Conservation (phyloP, 768 basidiomycete genomes). For the Mycena maculata region DNA sequence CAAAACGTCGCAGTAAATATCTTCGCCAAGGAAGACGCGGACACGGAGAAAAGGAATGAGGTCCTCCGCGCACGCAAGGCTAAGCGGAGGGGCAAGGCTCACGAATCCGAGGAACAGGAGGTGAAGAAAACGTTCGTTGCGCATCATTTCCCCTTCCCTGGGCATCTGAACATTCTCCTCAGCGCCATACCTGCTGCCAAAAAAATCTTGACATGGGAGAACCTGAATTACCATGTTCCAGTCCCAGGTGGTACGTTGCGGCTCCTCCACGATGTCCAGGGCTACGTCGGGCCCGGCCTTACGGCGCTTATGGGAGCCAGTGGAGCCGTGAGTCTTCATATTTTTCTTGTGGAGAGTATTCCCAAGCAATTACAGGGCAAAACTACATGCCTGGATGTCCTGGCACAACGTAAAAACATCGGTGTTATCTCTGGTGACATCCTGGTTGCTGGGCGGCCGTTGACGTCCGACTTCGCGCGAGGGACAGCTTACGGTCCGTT, state of each 20-base stretch:
- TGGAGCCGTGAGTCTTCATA: slow-evolving; percentile 64
- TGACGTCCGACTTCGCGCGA: slow-evolving; percentile 64
- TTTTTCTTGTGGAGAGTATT: slow-evolving; percentile 2
- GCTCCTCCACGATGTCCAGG: slow-evolving; percentile 80
- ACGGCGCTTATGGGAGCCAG: slow-evolving; percentile 92
- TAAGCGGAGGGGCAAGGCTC: slow-evolving; percentile 46
- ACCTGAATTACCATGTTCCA: slow-evolving; percentile 81
- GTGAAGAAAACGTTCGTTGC: slow-evolving; percentile 21
- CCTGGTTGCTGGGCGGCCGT: slow-evolving; percentile 72
- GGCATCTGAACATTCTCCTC: slow-evolving; percentile 11
- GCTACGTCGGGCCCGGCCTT: slow-evolving; percentile 88
- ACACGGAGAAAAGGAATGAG: slow-evolving; percentile 66
- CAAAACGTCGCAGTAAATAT: slow-evolving; percentile 60
- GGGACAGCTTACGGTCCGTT: slow-evolving; percentile 81
- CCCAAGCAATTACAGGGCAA: slow-evolving; percentile 56
- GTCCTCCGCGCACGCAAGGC: slow-evolving; percentile 64
- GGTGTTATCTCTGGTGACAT: slow-evolving; percentile 74
- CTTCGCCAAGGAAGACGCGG: slow-evolving; percentile 68
- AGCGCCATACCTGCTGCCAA: slow-evolving; percentile 41
- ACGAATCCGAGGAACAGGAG: slow-evolving; percentile 32
- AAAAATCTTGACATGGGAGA: slow-evolving; percentile 86
- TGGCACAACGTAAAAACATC: slow-evolving; percentile 79
- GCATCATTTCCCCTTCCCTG: neutral
- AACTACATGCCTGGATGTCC: slow-evolving; percentile 81
- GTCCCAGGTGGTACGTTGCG: slow-evolving; percentile 68